phyloP scores from a whole-genome alignment of 2,329 filamentous ascomycete genomes.

The Diplodia mutila region DNA sequence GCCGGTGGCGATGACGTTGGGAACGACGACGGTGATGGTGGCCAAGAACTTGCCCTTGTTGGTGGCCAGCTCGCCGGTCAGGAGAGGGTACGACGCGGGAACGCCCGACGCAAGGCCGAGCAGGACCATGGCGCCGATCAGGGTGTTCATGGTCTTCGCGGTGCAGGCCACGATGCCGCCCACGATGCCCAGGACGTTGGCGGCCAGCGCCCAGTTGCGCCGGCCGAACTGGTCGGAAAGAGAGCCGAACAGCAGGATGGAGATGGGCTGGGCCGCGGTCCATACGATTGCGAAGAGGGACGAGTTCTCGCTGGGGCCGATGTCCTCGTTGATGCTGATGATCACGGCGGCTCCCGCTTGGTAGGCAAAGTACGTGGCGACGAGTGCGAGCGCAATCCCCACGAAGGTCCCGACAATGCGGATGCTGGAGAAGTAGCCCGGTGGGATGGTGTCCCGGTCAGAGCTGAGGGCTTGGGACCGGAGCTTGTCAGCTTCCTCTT shows the following conservation, averaged over 20 bases:
- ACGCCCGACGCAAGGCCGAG: slow-evolving; percentile 37
- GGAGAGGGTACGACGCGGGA: slow-evolving; percentile 36
- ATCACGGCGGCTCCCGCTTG: slow-evolving; percentile 27
- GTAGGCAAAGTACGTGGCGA: slow-evolving; percentile 31
- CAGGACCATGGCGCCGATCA: slow-evolving; percentile 37
- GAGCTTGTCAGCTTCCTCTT: slow-evolving; percentile 28
- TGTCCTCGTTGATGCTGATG: slow-evolving; percentile 34
- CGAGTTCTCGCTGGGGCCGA: slow-evolving; percentile 35
- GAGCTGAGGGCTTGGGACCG: slow-evolving; percentile 28
- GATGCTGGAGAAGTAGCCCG: slow-evolving; percentile 29
- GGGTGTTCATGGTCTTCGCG: slow-evolving; percentile 36
- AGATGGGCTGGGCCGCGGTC: slow-evolving; percentile 33
- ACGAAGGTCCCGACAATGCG: slow-evolving; percentile 28
- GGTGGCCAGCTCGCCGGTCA: slow-evolving; percentile 43
- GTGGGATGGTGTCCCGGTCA: slow-evolving; percentile 23
- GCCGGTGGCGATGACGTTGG: slow-evolving; percentile 37
- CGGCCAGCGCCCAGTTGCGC: slow-evolving; percentile 34
- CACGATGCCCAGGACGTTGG: slow-evolving; percentile 31
- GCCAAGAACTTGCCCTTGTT: slow-evolving; percentile 35
- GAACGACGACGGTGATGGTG: slow-evolving; percentile 30
- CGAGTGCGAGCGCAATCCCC: slow-evolving; percentile 29
- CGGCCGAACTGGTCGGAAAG: slow-evolving; percentile 36
- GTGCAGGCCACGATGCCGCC: slow-evolving; percentile 37
- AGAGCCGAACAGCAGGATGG: slow-evolving; percentile 34
- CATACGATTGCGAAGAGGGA: slow-evolving; percentile 38